These are phyloP conservation scores for Rhizopogon vinicolor DNA, from an alignment of 768 basidiomycete genomes.

Conservation along the genomic window DNA sequence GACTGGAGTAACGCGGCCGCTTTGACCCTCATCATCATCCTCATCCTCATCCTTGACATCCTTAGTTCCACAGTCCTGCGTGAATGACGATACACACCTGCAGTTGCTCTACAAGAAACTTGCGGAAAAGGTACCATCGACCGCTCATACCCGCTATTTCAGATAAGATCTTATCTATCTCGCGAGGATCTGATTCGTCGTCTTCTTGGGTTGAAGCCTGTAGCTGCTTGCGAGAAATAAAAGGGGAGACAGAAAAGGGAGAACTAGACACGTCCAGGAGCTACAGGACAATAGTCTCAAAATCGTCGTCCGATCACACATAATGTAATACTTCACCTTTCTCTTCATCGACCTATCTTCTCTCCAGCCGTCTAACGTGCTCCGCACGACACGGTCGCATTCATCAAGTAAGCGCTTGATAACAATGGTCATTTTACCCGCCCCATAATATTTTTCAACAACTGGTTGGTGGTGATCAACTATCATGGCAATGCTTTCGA, in stretches of 20 bases:
- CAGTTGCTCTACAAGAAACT: conserved; percentile 76
- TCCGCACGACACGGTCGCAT: conserved; percentile 78
- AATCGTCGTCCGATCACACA: background rate
- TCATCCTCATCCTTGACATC: conserved; percentile 4
- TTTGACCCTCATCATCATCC: conserved; percentile 5
- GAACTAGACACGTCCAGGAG: conserved; percentile 44
- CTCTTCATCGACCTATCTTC: conserved; percentile 83
- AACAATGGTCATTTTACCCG: conserved; percentile 80
- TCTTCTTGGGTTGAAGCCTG: conserved; percentile 28
- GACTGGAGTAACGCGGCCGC: background rate
- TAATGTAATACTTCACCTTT: conserved; percentile 44
- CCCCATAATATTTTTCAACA: conserved; percentile 97
- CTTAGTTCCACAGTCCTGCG: conserved; percentile 7
- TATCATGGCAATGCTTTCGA: conserved; percentile 93
- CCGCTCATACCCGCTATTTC: conserved; percentile 89
- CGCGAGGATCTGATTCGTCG: conserved; percentile 79
- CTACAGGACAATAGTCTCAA: conserved; percentile 22
- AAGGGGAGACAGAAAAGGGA: conserved; percentile 25
- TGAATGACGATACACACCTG: conserved; percentile 37
- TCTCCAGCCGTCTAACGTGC: conserved; percentile 80
- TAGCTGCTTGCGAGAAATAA: conserved; percentile 27
- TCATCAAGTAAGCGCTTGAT: conserved; percentile 75
- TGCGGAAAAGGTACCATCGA: conserved; percentile 86
- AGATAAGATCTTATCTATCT: conserved; percentile 86
- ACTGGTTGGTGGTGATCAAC: conserved; percentile 97